Percentiles rank a stretch among this genome's conserved stretches.
Evolutionary conservation across 1,139 yeast genomes (phyloP).

Genomic region (Protomyces pachydermus): DNA sequence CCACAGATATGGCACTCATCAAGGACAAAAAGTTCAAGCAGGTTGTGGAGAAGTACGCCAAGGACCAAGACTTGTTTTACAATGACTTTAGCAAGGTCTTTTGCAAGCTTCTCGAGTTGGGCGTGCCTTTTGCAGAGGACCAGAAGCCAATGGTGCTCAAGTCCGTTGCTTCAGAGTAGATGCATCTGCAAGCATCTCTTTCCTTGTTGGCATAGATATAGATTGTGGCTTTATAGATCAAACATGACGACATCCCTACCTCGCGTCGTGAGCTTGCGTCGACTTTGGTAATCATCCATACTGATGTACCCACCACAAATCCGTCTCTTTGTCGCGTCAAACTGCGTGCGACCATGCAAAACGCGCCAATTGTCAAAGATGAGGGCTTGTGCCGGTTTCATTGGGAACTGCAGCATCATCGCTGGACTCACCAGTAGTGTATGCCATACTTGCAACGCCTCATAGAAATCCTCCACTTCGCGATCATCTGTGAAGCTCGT

Average conservation of each 20-base stretch:
- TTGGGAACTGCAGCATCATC: slow-evolving; percentile 54
- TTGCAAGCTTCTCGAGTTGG: slow-evolving; percentile 55
- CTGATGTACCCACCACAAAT: slow-evolving; percentile 74
- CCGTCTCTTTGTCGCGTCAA: slow-evolving; percentile 59
- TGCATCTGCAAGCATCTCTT: not conserved
- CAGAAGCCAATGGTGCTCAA: slow-evolving; percentile 4
- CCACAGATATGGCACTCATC: slow-evolving; percentile 56
- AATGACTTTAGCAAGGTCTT: slow-evolving; percentile 53
- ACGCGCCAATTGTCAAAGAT: slow-evolving; percentile 76
- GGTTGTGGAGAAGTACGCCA: slow-evolving; percentile 54
- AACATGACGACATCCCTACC: slow-evolving; percentile 36
- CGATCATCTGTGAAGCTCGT: slow-evolving; percentile 52
- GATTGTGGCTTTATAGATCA: slow-evolving; percentile 1
- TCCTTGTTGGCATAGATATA: no score
- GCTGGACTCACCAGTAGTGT: slow-evolving; percentile 49
- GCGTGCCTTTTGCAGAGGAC: slow-evolving; percentile 39
- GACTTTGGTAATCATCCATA: slow-evolving; percentile 63
- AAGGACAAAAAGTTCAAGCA: slow-evolving; percentile 48
- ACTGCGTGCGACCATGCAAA: slow-evolving; percentile 65
- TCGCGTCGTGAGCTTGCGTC: slow-evolving; percentile 51
- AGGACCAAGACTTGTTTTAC: slow-evolving; percentile 50
- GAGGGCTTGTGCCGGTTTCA: slow-evolving; percentile 58
- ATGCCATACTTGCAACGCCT: slow-evolving; percentile 58
- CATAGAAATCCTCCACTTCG: slow-evolving; percentile 52
- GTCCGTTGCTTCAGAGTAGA: not conserved